Conservation (phyloP, 768 basidiomycete species). For the Clathrus columnatus region DNA sequence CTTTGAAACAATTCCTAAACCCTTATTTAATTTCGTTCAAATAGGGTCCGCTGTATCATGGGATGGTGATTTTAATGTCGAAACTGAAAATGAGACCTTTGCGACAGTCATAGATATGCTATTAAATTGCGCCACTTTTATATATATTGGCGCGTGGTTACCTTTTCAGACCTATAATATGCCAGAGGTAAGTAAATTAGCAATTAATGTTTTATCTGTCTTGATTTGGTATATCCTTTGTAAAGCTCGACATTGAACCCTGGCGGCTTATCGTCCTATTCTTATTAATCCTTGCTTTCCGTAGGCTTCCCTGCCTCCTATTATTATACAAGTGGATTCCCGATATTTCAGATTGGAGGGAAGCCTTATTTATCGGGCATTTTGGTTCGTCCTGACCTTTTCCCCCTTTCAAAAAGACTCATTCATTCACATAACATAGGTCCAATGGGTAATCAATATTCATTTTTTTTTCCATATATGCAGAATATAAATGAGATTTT, state of each 20-base stretch:
- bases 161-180: slow-evolving; percentile 53
- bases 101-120: slow-evolving; percentile 86
- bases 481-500: too few relatives aligned
- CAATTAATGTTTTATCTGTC: not conserved
- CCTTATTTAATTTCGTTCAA: slow-evolving; percentile 11
- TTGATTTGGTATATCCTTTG: not conserved
- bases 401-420: not conserved
- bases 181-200: slow-evolving; percentile 43
- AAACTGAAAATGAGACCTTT: slow-evolving; percentile 80
- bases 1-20: not conserved
- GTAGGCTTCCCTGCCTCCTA: slow-evolving; percentile 75
- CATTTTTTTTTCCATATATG: too few relatives aligned
- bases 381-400: slow-evolving; percentile 46
- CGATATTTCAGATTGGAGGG: slow-evolving; percentile 74
- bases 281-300: slow-evolving; percentile 58
- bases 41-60: slow-evolving; percentile 82
- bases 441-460: slow-evolving; percentile 43
- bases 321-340: slow-evolving; percentile 77
- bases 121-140: slow-evolving; percentile 70
- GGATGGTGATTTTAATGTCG: slow-evolving; percentile 76
- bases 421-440: slow-evolving; percentile 25
- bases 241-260: slow-evolving; percentile 47
- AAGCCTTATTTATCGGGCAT: slow-evolving; percentile 88
- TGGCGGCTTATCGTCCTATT: slow-evolving; percentile 66
- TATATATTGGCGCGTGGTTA: slow-evolving; percentile 85